These are phyloP conservation scores for Collybia mongolica DNA, from an alignment of 768 basidiomycete genomes.

Conservation along the genomic window DNA sequence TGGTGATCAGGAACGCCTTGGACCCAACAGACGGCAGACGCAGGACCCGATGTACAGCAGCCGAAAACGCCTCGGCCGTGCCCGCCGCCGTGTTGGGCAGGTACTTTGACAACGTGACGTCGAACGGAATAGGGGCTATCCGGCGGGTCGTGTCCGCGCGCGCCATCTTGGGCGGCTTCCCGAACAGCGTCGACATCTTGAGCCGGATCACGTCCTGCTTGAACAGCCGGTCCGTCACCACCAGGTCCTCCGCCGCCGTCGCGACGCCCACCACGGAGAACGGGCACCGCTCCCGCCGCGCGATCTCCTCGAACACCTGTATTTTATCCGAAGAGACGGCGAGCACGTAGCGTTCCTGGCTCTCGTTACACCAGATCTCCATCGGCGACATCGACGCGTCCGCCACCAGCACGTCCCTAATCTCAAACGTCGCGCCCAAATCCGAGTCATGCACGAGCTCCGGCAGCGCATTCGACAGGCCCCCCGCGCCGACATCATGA, in stretches of 20 bases:
- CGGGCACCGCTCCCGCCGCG: constrained; percentile 88
- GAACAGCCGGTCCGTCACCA: constrained; percentile 87
- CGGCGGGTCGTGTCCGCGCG: constrained; percentile 58
- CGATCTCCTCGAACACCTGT: constrained; percentile 69
- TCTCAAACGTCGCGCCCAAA: constrained; percentile 92
- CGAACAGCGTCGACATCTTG: constrained; percentile 94
- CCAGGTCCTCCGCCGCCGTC: constrained; percentile 75
- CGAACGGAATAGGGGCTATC: constrained; percentile 52
- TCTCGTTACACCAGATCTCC: constrained; percentile 99
- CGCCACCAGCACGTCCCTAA: constrained; percentile 88
- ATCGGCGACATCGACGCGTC: constrained; percentile 96
- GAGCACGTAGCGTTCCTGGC: constrained; percentile 95
- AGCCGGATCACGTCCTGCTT: constrained; percentile 80
- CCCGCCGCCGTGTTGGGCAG: constrained; percentile 39
- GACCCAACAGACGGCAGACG: constrained; percentile 91
- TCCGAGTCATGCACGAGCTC: constrained; percentile 95
- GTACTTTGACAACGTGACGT: constrained; percentile 66
- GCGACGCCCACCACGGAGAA: constrained; percentile 91
- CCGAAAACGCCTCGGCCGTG: constrained; percentile 48
- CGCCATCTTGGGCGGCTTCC: constrained; percentile 91
- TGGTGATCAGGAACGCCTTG: constrained; percentile 98
- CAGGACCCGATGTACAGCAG: constrained; percentile 80
- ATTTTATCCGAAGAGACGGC: constrained; percentile 73
- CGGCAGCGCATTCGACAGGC: constrained; percentile 93
- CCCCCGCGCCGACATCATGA: constrained; percentile 98